phyloP scores from a whole-genome alignment of 305 asterid species.

The Fraxinus sp. region DNA sequence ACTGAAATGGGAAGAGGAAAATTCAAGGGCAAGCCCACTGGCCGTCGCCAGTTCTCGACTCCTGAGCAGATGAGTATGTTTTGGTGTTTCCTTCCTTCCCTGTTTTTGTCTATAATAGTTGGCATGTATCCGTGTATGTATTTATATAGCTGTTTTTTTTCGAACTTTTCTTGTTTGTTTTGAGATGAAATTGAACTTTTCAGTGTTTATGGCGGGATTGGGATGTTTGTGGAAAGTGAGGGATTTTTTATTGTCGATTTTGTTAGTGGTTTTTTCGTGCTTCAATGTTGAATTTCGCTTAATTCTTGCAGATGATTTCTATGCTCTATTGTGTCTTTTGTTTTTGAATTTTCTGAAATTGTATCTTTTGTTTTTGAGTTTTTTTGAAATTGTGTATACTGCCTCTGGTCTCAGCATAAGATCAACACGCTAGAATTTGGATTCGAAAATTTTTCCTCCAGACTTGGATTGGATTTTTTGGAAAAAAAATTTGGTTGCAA shows the following conservation, averaged over 20 bases:
- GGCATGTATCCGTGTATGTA: not conserved
- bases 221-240: not conserved
- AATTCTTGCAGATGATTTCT: not conserved
- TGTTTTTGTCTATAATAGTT: not conserved
- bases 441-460: not conserved
- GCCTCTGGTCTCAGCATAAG: not conserved
- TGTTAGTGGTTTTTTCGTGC: not conserved
- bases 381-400: not conserved
- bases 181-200: not conserved
- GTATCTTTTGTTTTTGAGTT: no score
- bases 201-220: not conserved
- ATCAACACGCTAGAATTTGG: not conserved
- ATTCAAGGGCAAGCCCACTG: slow-evolving; percentile 97
- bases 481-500: no score
- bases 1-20: slow-evolving; percentile 84
- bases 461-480: not conserved
- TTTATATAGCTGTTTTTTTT: not conserved
- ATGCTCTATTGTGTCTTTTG: not conserved
- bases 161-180: not conserved
- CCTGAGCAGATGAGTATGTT: slow-evolving; percentile 79
- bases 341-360: no score
- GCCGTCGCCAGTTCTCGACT: slow-evolving; percentile 95
- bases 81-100: not conserved
- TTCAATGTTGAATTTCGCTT: slow-evolving; percentile 2
- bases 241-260: not conserved